Base-by-base conservation (phyloP, 768 basidiomycete species). In the Mycena rebaudengoi region DNA sequence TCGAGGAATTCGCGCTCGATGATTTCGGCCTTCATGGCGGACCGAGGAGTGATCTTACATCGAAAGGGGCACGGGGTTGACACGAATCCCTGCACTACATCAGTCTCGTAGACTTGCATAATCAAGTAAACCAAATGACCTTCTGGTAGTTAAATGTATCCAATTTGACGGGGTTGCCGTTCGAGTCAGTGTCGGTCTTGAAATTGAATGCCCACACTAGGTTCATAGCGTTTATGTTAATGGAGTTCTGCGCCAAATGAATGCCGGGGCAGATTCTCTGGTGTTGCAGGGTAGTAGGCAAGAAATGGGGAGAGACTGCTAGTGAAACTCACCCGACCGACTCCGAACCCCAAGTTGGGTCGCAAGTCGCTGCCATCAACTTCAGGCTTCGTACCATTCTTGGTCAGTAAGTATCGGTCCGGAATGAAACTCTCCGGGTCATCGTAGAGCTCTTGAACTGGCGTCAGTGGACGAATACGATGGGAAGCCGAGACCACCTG, bases 191-290 rank as follows among this genome's bases (percentile, higher is more conserved):
- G 0, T 40, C 60, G 0, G 66, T 8, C 3, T 32, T 66, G 57
- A 74, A 77, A 26, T 72, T 61, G 68, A 77, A 77, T 6, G 72
- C 73, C 76, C 76, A 77, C 5, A 77, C 23, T 5, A 77, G 69
- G 45, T 69, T 72, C 70, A 73, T 73, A 7, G 57, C 64, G 46
- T 71, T 71, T 29, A 77, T 59, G 32, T 60, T 60, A 20, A 56
- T 32, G 33, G 45, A 23, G 10, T 23, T 1, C 20, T 60, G 51
- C 10, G 52, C 64, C 23, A 65, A n/a, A n/a, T 65, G 58, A 5
- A 60, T 55, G 5, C 64, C 57, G 7, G 63, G 63, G 39, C 63
- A 64, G 26, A 53, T 29, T 26, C 63, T 14, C 63, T 64, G 23
- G n/a, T 4, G 20, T 39, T 25, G 13, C 12, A 28, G 21, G 37